Percentiles rank a stretch among this genome's conserved stretches.
Conservation (phyloP, 352 stramenopile genomes). For the Globisporangium cystogenes region DNA sequence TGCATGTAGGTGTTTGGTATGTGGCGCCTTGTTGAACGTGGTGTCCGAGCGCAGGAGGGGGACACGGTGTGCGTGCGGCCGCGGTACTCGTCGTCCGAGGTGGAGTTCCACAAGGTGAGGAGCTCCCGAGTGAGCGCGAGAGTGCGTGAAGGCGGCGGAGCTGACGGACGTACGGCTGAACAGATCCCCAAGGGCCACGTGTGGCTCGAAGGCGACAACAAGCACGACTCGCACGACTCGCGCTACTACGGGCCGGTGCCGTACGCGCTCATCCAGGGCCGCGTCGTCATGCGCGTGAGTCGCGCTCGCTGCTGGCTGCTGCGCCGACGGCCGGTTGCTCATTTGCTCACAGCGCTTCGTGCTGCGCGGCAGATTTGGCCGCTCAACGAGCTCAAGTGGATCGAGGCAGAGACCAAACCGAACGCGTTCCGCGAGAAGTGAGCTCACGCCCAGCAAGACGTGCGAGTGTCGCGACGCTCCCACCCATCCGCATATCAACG, state of each 20-base stretch:
- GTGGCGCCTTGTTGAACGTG: no score
- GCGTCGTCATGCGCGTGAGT: slow-evolving; percentile 85
- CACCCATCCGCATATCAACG: no score
- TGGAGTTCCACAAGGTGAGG: slow-evolving; percentile 67
- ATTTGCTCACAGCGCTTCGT: no score
- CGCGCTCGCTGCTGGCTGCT: no score
- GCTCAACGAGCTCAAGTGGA: slow-evolving; percentile 52
- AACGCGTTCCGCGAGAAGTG: slow-evolving; percentile 59
- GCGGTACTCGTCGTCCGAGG: slow-evolving; percentile 61
- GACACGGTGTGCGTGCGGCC: slow-evolving; percentile 74
- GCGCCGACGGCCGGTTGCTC: no score
- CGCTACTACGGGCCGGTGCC: slow-evolving; percentile 94
- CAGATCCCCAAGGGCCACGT: slow-evolving; percentile 89
- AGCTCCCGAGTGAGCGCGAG: no score
- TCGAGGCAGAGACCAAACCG: slow-evolving; percentile 48
- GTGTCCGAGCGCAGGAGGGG: slow-evolving; percentile 48
- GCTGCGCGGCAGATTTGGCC: slow-evolving; percentile 75
- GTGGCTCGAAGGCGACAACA: slow-evolving; percentile 98
- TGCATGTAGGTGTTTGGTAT: no score
- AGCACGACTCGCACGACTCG: slow-evolving; percentile 93
- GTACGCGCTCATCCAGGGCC: slow-evolving; percentile 85
- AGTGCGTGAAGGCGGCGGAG: not conserved
- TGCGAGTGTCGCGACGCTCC: no score
- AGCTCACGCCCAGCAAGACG: no score
- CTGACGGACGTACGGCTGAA: no score